phyloP scores from a whole-genome alignment of 2,329 filamentous ascomycete species.

The Aspergillus phoenicis region DNA sequence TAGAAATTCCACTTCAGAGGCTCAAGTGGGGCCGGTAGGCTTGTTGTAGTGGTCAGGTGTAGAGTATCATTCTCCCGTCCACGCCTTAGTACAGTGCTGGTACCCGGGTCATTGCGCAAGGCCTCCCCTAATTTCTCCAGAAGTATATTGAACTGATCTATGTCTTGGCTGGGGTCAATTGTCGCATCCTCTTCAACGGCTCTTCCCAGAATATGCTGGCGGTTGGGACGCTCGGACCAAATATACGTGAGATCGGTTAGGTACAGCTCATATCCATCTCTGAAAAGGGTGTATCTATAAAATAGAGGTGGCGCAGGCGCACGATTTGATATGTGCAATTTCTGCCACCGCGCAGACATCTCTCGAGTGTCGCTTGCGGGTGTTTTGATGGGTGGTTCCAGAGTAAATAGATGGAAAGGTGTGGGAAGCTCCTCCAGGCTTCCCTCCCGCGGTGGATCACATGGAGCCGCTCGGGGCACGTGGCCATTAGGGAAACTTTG shows the following conservation, averaged over 20 bases:
- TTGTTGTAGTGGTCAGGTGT: constrained; percentile 49
- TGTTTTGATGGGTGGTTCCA: neutral
- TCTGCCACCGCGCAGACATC: constrained; percentile 43
- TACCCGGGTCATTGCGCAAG: constrained; percentile 40
- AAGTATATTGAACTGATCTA: constrained; percentile 58
- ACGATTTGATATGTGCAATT: constrained; percentile 31
- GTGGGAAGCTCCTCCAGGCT: constrained; percentile 13
- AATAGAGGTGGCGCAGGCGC: constrained; percentile 40
- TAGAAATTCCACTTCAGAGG: constrained; percentile 56
- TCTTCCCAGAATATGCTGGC: constrained; percentile 50
- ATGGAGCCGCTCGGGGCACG: constrained; percentile 23
- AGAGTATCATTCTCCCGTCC: constrained; percentile 40
- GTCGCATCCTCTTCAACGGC: constrained; percentile 55
- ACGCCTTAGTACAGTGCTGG: constrained; percentile 33
- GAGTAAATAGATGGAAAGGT: constrained; percentile 1
- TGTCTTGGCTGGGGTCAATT: constrained; percentile 62
- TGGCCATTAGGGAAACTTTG: constrained; percentile 23
- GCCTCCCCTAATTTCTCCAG: constrained; percentile 58
- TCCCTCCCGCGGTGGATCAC: constrained; percentile 9
- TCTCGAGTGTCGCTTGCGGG: neutral
- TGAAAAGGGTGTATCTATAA: constrained; percentile 38
- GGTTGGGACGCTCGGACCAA: constrained; percentile 57
- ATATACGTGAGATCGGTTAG: constrained; percentile 62
- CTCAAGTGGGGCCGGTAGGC: constrained; percentile 57
- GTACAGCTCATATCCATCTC: constrained; percentile 53